Conservation (phyloP, 768 basidiomycete species). For the Trametes sanguinea region DNA sequence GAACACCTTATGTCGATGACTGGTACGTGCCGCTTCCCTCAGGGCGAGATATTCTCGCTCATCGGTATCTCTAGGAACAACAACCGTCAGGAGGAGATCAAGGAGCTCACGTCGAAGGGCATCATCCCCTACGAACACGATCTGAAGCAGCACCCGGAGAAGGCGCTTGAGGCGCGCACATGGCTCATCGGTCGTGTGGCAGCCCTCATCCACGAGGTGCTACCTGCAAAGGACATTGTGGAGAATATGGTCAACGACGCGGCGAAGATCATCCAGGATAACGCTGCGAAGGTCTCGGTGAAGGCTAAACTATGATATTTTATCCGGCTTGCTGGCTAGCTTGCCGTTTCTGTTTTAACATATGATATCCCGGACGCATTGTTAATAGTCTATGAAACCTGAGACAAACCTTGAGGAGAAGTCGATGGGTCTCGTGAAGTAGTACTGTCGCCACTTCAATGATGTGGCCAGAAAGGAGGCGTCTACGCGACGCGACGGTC, state of each 20-base stretch:
- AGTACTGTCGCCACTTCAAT: no score
- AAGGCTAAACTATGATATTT: constrained; percentile 52
- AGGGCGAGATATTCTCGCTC: neutral
- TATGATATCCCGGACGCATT: neutral
- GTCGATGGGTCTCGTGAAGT: no score
- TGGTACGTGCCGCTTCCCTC: constrained; percentile 44
- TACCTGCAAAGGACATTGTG: constrained; percentile 81
- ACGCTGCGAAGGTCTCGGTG: constrained; percentile 39
- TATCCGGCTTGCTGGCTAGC: neutral
- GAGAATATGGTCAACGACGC: constrained; percentile 76
- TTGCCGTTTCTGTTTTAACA: neutral
- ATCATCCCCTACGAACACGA: constrained; percentile 75
- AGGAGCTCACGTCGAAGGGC: constrained; percentile 80
- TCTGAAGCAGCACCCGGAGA: constrained; percentile 79
- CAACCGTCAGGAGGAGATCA: constrained; percentile 80
- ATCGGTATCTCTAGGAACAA: constrained; percentile 54
- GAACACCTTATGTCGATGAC: constrained; percentile 82
- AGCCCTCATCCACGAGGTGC: constrained; percentile 69
- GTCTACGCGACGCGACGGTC: constrained; percentile 12
- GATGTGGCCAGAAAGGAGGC: no score
- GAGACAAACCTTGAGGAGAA: no score
- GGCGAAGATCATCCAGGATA: constrained; percentile 45
- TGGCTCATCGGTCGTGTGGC: constrained; percentile 89
- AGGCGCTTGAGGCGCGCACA: constrained; percentile 59
- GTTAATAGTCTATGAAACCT: no score